phyloP scores from a whole-genome alignment of 306 rosid species.

The Vigna reflexopilosa region DNA sequence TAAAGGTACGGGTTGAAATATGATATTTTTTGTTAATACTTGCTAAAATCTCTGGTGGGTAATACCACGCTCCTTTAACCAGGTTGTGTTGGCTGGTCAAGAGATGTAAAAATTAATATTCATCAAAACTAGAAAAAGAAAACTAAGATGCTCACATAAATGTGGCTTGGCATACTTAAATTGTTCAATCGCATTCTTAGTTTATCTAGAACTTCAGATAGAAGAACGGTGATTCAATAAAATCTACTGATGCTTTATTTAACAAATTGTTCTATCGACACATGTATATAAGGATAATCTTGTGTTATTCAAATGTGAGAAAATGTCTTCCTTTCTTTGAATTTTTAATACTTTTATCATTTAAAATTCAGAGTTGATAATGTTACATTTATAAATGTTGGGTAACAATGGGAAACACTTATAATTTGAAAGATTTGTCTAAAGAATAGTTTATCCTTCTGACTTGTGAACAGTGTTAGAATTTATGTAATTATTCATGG shows the following conservation, averaged over 20 bases:
- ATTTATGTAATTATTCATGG: background rate
- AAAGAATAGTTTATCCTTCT: background rate
- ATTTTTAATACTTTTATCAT: slow-evolving; percentile 1
- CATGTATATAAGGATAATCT: background rate
- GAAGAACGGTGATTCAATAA: background rate
- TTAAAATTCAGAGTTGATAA: background rate
- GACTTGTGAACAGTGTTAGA: background rate
- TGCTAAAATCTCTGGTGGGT: slow-evolving; percentile 27
- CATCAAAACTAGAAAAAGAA: background rate
- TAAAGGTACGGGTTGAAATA: slow-evolving; percentile 70
- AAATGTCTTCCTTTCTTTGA: background rate
- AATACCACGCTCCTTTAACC: slow-evolving; percentile 25
- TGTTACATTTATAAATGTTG: background rate
- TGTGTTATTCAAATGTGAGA: background rate
- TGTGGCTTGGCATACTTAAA: background rate
- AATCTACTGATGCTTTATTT: slow-evolving; percentile 7
- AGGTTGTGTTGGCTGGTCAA: background rate
- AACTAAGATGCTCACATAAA: background rate
- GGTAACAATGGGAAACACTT: too few relatives aligned
- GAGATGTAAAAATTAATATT: background rate
- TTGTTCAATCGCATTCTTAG: background rate
- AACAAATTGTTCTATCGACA: background rate
- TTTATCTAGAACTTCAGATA: background rate
- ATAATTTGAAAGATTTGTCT: background rate
- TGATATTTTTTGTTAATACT: slow-evolving; percentile 21